Evolutionary conservation across 495 filamentous ascomycete genomes (phyloP).

Genomic region (Xylaria scruposa): DNA sequence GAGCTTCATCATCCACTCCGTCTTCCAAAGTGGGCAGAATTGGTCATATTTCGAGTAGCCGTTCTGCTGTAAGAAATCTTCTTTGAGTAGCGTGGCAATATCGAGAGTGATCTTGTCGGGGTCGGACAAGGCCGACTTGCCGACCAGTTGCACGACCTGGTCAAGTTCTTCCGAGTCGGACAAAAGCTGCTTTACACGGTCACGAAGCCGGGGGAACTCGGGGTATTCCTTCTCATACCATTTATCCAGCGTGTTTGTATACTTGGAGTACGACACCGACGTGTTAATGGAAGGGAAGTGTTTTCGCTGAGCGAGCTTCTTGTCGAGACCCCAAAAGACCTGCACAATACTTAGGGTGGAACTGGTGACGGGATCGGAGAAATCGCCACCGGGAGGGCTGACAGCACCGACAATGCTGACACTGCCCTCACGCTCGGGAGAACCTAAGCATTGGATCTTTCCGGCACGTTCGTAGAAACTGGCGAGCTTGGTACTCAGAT

Average conservation of each 20-base stretch:
- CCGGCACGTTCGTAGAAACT: slow-evolving; percentile 99
- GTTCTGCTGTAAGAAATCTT: slow-evolving; percentile 99
- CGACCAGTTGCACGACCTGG: slow-evolving; percentile 98
- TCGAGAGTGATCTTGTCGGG: slow-evolving; percentile 98
- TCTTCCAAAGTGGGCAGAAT: slow-evolving; percentile 99
- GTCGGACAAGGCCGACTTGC: slow-evolving; percentile 95
- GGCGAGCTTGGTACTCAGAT: slow-evolving; percentile 93
- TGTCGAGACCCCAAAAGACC: slow-evolving; percentile 99
- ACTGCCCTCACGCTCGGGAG: slow-evolving; percentile 84
- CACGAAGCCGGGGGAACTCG: slow-evolving; percentile 90
- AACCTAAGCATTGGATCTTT: slow-evolving; percentile 82
- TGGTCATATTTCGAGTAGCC: slow-evolving; percentile 99
- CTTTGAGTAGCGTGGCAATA: slow-evolving; percentile 89
- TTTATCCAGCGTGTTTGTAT: slow-evolving; percentile 82
- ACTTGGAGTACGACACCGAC: slow-evolving; percentile 95
- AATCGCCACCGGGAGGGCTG: slow-evolving; percentile 97
- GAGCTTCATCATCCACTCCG: slow-evolving; percentile 99
- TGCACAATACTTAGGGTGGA: slow-evolving; percentile 97
- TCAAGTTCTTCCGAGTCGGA: slow-evolving; percentile 96
- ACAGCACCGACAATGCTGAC: slow-evolving; percentile 98
- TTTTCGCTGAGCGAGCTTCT: slow-evolving; percentile 98
- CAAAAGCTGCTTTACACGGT: slow-evolving; percentile 90
- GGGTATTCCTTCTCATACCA: slow-evolving; percentile 92
- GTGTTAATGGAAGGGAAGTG: slow-evolving; percentile 99
- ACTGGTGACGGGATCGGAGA: slow-evolving; percentile 96